These are phyloP conservation scores for Erysimum cheiri DNA, from an alignment of 441 rosid species.

Conservation along the genomic window DNA sequence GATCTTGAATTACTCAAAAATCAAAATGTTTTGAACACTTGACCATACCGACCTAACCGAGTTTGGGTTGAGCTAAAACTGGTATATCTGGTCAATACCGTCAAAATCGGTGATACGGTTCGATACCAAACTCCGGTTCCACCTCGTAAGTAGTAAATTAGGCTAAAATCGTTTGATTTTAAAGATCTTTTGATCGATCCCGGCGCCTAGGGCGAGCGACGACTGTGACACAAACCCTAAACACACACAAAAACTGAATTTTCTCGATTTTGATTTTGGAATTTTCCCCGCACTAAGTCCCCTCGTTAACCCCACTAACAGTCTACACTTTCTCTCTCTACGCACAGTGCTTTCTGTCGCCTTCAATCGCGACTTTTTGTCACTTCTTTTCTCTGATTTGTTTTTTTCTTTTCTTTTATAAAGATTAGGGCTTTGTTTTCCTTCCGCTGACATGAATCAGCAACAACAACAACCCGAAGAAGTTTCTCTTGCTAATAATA, in stretches of 20 bases:
- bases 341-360: slow-evolving; percentile 83
- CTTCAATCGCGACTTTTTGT: slow-evolving; percentile 89
- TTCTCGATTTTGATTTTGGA: slow-evolving; percentile 24
- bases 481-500: slow-evolving; percentile 24
- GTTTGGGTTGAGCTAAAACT: too few relatives aligned
- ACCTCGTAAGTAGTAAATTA: too few relatives aligned
- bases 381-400: slow-evolving; percentile 33
- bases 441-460: slow-evolving; percentile 55
- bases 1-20: too few relatives aligned
- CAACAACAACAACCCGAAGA: slow-evolving; percentile 46
- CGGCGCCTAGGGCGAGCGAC: slow-evolving; percentile 22
- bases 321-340: slow-evolving; percentile 40
- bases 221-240: slow-evolving; percentile 21
- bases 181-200: too few relatives aligned
- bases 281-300: slow-evolving; percentile 34
- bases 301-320: slow-evolving; percentile 58
- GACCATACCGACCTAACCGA: too few relatives aligned
- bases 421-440: slow-evolving; percentile 55
- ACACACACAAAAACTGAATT: neutral
- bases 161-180: too few relatives aligned
- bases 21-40: too few relatives aligned
- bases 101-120: too few relatives aligned
- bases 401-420: slow-evolving; percentile 13
- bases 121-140: too few relatives aligned
- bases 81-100: too few relatives aligned